Conservation (phyloP, 495 filamentous ascomycete genomes). For the Wilcoxina mikolae region DNA sequence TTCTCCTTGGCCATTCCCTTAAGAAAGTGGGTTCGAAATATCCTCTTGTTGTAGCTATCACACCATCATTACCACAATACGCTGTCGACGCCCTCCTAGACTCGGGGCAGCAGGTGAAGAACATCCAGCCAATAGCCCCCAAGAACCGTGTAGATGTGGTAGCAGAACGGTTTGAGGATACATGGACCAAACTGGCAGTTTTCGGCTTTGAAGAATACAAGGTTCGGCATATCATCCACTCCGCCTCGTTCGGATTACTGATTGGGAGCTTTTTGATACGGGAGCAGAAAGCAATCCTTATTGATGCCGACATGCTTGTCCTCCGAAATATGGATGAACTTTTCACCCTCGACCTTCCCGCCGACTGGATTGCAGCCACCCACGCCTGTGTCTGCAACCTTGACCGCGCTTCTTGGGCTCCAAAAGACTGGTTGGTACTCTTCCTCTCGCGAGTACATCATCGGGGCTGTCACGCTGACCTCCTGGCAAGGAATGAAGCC, state of each 20-base stretch:
- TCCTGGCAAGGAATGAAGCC: constrained; percentile 18
- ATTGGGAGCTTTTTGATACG: not conserved
- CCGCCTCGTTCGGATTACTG: not conserved
- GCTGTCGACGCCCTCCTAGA: constrained; percentile 29
- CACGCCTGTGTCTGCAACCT: constrained; percentile 41
- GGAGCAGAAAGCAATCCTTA: constrained; percentile 30
- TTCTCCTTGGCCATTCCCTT: constrained; percentile 37
- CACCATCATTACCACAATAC: constrained; percentile 27
- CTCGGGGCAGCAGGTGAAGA: constrained; percentile 28
- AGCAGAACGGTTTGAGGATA: constrained; percentile 38
- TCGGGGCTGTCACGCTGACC: not conserved
- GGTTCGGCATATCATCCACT: constrained; percentile 1
- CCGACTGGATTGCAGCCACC: constrained; percentile 36
- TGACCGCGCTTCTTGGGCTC: constrained; percentile 36
- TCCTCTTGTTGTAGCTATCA: constrained; percentile 38
- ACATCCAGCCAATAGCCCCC: constrained; percentile 27
- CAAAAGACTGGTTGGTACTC: constrained; percentile 31
- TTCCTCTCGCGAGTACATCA: not conserved
- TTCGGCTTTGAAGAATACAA: constrained; percentile 35
- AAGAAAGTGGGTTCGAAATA: constrained; percentile 32
- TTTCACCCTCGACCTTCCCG: constrained; percentile 29
- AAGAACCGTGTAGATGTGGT: constrained; percentile 27
- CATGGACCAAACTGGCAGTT: constrained; percentile 42
- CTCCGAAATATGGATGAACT: constrained; percentile 35
- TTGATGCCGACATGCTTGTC: constrained; percentile 41